Evolutionary conservation across 208 protist species (phyloP).

Genomic region (Kentomonas sorsogonicus): DNA sequence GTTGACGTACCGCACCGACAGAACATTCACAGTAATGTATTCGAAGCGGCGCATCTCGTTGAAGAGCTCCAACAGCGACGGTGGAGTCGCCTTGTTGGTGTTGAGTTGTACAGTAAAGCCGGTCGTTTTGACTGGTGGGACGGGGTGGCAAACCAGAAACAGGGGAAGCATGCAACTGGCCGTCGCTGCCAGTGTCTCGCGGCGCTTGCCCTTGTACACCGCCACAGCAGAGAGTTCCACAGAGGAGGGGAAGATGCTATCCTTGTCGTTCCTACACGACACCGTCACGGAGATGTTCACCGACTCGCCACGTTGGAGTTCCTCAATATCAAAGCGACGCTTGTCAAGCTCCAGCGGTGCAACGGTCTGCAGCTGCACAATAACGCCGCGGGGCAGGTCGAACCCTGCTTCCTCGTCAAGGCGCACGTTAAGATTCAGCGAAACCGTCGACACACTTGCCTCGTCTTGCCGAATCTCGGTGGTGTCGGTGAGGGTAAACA

Average conservation of each 20-base stretch:
- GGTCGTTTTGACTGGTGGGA: conserved; percentile 66
- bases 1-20: conserved; percentile 82
- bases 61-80: conserved; percentile 78
- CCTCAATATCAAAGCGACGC: conserved; percentile 16
- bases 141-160: conserved; percentile 38
- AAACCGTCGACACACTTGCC: conserved; percentile 2
- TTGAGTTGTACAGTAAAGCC: conserved; percentile 87
- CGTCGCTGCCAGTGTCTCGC: conserved; percentile 30
- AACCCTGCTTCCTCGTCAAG: conserved; percentile 2
- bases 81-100: conserved; percentile 65
- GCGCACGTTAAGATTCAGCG: conserved; percentile 19
- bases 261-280: conserved; percentile 21
- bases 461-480: conserved; percentile 11
- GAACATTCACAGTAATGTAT: conserved; percentile 48
- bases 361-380: conserved; percentile 36
- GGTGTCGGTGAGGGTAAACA: conserved; percentile 9
- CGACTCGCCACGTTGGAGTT: conserved; percentile 23
- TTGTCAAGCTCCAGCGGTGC: conserved; percentile 38
- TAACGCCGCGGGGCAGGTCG: conserved; percentile 19
- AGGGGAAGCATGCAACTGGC: conserved; percentile 54
- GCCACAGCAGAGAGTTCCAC: conserved; percentile 50
- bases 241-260: conserved; percentile 69
- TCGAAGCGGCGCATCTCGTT: conserved; percentile 52
- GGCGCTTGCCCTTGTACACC: conserved; percentile 27
- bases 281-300: conserved; percentile 42